Conservation (phyloP, 1,284 basidiomycete genomes). For the Ceratorhiza oryzae-sativae region DNA sequence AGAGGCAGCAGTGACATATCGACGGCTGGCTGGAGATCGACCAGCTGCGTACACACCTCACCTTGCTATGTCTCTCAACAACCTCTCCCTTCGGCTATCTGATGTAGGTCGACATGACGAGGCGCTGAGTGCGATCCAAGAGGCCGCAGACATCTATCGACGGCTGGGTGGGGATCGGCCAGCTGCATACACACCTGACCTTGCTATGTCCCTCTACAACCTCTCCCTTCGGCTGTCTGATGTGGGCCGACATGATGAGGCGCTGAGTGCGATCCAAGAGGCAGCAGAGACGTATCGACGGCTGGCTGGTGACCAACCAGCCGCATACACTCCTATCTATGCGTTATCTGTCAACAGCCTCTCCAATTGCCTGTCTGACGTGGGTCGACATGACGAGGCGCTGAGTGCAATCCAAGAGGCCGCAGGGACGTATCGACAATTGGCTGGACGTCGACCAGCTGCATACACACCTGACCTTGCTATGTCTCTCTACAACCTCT, state of each 20-base stretch:
- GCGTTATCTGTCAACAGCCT: neutral
- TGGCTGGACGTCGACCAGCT: neutral
- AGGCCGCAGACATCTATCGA: slow-evolving; percentile 8
- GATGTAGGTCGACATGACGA: neutral
- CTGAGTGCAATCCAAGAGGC: slow-evolving; percentile 7
- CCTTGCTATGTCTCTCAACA: slow-evolving; percentile 3
- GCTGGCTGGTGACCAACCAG: slow-evolving; percentile 1
- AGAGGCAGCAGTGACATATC: neutral
- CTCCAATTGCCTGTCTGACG: slow-evolving; percentile 3
- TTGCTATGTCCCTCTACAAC: neutral
- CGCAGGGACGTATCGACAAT: neutral
- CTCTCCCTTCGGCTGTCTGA: slow-evolving; percentile 4
- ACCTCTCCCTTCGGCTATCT: slow-evolving; percentile 11
- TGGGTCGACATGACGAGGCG: slow-evolving; percentile 7
- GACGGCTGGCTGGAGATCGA: neutral
- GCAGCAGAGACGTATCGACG: neutral
- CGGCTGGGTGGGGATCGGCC: neutral
- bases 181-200: neutral
- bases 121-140: slow-evolving; percentile 5
- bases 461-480: slow-evolving; percentile 5
- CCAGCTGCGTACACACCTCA: neutral
- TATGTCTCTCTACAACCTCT: neutral
- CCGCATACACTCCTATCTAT: neutral
- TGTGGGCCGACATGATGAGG: neutral
- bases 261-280: neutral